These are phyloP conservation scores for Pseudocercospora fijiensis DNA, from an alignment of 2,329 filamentous ascomycete genomes.

Conservation along the genomic window DNA sequence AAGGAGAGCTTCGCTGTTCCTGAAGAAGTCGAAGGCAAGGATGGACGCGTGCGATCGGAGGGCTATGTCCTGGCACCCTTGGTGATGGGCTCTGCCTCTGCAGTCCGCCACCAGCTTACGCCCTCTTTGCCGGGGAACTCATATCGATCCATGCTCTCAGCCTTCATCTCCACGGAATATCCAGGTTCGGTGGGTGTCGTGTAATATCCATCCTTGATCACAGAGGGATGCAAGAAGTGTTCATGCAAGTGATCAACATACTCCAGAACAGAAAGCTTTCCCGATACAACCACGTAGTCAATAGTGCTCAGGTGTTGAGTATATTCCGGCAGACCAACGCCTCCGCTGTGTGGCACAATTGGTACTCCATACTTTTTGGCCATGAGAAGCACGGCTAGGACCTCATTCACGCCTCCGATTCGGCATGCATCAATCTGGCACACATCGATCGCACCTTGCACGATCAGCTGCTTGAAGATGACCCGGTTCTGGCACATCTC, in stretches of 20 bases:
- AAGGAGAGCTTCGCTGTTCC: too few species aligned
- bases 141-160: slow-evolving; percentile 77
- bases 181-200: slow-evolving; percentile 79
- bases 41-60: too few species aligned
- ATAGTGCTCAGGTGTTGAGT: slow-evolving; percentile 91
- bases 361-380: slow-evolving; percentile 77
- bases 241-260: slow-evolving; percentile 93
- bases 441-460: slow-evolving; percentile 76
- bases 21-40: too few species aligned
- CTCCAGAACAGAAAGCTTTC: slow-evolving; percentile 74
- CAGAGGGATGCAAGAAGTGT: slow-evolving; percentile 80
- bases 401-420: slow-evolving; percentile 87
- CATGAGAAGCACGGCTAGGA: slow-evolving; percentile 83
- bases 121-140: slow-evolving; percentile 73
- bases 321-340: slow-evolving; percentile 88
- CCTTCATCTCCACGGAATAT: slow-evolving; percentile 93
- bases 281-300: slow-evolving; percentile 84
- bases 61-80: slow-evolving; percentile 56
- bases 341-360: slow-evolving; percentile 84
- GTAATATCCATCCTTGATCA: slow-evolving; percentile 83
- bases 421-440: slow-evolving; percentile 90
- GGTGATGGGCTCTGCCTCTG: slow-evolving; percentile 73
- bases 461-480: slow-evolving; percentile 88
- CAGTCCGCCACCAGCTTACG: slow-evolving; percentile 81
- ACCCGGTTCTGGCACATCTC: slow-evolving; percentile 97